Base-by-base conservation (phyloP, 2,329 filamentous ascomycete genomes). In the Claviceps sp. region DNA sequence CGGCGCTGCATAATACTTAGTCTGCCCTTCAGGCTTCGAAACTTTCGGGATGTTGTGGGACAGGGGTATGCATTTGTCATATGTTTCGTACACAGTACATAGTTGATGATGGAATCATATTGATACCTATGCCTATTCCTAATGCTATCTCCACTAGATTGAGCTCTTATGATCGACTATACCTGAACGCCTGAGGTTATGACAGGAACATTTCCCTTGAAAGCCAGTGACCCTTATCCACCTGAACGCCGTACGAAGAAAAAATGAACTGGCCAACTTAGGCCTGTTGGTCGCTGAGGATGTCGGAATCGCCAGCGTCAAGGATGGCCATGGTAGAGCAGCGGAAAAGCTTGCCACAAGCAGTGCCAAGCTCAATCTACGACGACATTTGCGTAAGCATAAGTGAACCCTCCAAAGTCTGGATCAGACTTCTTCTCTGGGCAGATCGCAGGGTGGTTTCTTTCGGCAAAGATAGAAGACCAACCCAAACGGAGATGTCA, bases 261-360 rank as follows among this genome's bases (percentile, higher is more conserved):
- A 34, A 17, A 56, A 54, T 11, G 53, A 42, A 47, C 50, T 30
- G 48, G 49, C 56, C 53, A 50, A 58, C 57, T 73, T 84, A 85
- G 65, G 78, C 74, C 68, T 76, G 72, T 71, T 83, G 82, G 73
- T 88, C 83, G 74, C 77, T 84, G 65, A 98, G 82, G 73, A 98
- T 98, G 75, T 98, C 93, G 63, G 89, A 95, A 82, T 97, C 87
- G 83, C 91, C 93, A 70, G 90, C 89, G 75, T 98, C 93, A 62
- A 97, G 78, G 70, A 97, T 86, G 64, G 90, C 85, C 87, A 98
- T 94, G 74, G 90, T 95, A 62, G 88, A 91, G 84, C 88, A 95
- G 65, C 89, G 83, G 86, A 95, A 98, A 70, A 98, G 86, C 81
- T 97, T 97, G 80, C 93, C 93, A 78, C 90, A 96, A 64, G 89